phyloP scores from a whole-genome alignment of 1,139 yeast species.

The Yamadazyma friedrichii region DNA sequence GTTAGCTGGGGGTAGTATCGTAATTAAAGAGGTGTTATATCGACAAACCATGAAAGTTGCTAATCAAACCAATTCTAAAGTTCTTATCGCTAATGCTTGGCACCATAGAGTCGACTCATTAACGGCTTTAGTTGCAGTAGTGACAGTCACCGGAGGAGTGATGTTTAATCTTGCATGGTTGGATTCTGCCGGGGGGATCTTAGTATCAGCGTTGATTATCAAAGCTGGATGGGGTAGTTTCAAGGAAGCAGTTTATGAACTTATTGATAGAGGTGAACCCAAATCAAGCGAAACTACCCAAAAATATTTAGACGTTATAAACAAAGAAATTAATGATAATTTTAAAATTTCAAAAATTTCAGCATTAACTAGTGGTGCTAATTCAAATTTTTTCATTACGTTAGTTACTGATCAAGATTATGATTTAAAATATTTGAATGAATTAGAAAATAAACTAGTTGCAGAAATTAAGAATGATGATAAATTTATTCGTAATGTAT shows the following conservation, averaged over 20 bases:
- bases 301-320: slow-evolving; percentile 24
- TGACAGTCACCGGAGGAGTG: slow-evolving; percentile 84
- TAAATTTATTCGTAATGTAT: slow-evolving; percentile 35
- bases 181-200: slow-evolving; percentile 87
- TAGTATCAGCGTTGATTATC: slow-evolving; percentile 78
- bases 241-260: slow-evolving; percentile 65
- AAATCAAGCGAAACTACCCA: slow-evolving; percentile 28
- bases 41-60: slow-evolving; percentile 82
- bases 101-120: slow-evolving; percentile 96
- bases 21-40: slow-evolving; percentile 82
- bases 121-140: slow-evolving; percentile 87
- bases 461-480: slow-evolving; percentile 29
- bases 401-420: slow-evolving; percentile 13
- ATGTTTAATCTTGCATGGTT: slow-evolving; percentile 76
- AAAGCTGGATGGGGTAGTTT: slow-evolving; percentile 83
- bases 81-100: slow-evolving; percentile 96
- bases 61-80: slow-evolving; percentile 73
- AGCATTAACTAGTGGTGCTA: slow-evolving; percentile 73
- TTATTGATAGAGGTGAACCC: slow-evolving; percentile 59
- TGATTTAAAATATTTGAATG: slow-evolving; percentile 26
- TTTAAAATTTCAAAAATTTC: slow-evolving; percentile 47
- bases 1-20: slow-evolving; percentile 88
- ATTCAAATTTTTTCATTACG: slow-evolving; percentile 38
- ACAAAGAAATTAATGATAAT: slow-evolving; percentile 19
- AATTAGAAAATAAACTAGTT: slow-evolving; percentile 25